Base-by-base conservation (phyloP, 1,284 basidiomycete genomes). In the Takashimella koratensis region DNA sequence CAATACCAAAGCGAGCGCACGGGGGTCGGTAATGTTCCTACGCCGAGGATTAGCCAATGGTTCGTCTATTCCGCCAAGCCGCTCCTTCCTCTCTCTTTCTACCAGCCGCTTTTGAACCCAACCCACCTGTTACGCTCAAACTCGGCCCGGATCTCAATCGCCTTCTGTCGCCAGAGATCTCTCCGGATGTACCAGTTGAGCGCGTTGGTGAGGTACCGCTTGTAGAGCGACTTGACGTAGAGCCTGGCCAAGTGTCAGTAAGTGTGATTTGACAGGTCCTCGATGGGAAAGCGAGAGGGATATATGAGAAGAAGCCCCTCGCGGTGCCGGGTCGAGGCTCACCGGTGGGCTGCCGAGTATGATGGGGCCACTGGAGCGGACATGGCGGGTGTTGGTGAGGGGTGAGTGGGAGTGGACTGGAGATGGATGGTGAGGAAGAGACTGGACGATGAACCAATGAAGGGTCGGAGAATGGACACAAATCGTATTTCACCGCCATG, bases 191-290 rank as follows among this genome's bases (percentile, higher is more conserved):
- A 84, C 93, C 93, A 97, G 78, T 97, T 86, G 53, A 93, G 79
- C 55, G 87, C 82, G 74, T 95, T 92, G 65, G 81, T 86, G 56
- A 96, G 82, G 70, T 84, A 85, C 46, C 93, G 85, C 70, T 84
- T 86, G 81, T 96, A 97, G 12, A 97, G 83, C 23, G 87, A 89
- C 78, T 92, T 90, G 77, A 97, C 90, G 75, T 94, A 89, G 68
- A 84, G 80, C 54, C 75, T 76, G 62, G 39, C n/a, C n/a, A n/a
- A n/a, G n/a, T n/a, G n/a, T n/a, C n/a, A n/a, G n/a, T n/a, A n/a
- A n/a, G n/a, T n/a, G n/a, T n/a, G n/a, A n/a, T n/a, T n/a, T n/a
- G n/a, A n/a, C n/a, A n/a, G n/a, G n/a, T n/a, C n/a, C n/a, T 42
- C 45, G 23, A 3, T 16, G 26, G 50, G 23, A n/a, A 27, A 8